Conservation (phyloP, 148 eudicot species). For the Silene conica region DNA sequence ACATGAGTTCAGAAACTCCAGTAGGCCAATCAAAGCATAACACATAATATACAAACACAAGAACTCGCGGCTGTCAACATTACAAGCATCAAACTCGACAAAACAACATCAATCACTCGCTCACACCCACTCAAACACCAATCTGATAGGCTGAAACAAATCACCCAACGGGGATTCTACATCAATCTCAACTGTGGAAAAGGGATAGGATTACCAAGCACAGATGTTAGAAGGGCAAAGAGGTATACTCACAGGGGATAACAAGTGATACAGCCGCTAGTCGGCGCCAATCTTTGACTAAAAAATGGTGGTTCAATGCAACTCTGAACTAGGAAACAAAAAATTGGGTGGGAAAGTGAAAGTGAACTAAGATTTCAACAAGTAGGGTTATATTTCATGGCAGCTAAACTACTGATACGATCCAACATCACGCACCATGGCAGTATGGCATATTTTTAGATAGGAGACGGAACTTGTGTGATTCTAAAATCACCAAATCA, state of each 20-base stretch:
- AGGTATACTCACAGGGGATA: not conserved
- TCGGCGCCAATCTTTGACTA: not conserved
- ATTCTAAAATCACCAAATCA: not conserved
- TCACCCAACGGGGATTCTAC: not conserved
- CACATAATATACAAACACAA: not conserved
- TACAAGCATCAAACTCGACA: not conserved
- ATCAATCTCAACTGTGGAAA: not conserved
- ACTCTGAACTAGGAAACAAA: not conserved
- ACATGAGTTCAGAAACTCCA: not conserved
- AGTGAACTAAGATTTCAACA: not conserved
- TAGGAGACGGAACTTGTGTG: not conserved
- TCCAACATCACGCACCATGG: not conserved
- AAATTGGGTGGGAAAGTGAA: not conserved
- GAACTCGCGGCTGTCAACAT: not conserved
- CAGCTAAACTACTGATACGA: not conserved
- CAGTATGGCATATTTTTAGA: not conserved
- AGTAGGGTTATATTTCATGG: not conserved
- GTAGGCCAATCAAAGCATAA: not conserved
- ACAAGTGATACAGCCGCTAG: not conserved
- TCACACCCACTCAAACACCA: not conserved
- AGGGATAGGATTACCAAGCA: not conserved
- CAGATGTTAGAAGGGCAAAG: not conserved
- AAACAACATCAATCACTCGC: not conserved
- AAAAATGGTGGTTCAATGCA: not conserved
- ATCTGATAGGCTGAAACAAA: not conserved